Percentiles rank a stretch among this genome's conserved stretches.
Conservation (phyloP, 148 eudicot genomes). For the Arctostaphylos glauca region DNA sequence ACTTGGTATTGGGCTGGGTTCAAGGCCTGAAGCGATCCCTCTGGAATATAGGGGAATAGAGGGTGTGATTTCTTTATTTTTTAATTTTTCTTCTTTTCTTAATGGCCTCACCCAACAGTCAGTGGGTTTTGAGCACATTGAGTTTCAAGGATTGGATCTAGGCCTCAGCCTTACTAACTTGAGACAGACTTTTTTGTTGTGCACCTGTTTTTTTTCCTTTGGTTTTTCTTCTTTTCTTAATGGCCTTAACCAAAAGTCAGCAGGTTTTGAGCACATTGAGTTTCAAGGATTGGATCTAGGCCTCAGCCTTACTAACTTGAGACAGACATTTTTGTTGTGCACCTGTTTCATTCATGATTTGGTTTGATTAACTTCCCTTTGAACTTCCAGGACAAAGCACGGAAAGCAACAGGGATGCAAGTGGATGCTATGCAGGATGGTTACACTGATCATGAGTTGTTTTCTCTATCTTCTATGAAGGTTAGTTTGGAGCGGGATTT, state of each 20-base stretch:
- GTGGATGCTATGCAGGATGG: constrained; percentile 76
- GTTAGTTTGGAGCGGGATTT: constrained; percentile 30
- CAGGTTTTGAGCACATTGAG: background rate
- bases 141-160: background rate
- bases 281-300: background rate
- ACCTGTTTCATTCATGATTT: background rate
- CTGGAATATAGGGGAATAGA: background rate
- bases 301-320: background rate
- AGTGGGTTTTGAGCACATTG: background rate
- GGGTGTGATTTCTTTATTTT: background rate
- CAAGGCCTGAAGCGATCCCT: background rate
- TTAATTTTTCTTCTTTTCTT: background rate
- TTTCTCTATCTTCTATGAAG: constrained; percentile 81
- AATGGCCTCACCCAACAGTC: background rate
- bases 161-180: background rate
- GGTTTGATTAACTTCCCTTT: constrained; percentile 5
- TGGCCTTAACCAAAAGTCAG: too few relatives aligned
- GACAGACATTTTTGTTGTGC: background rate
- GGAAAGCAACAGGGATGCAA: constrained; percentile 76
- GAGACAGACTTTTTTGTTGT: background rate
- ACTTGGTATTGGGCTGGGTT: background rate
- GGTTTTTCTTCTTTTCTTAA: too few relatives aligned
- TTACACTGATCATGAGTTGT: constrained; percentile 71
- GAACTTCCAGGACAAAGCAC: constrained; percentile 70
- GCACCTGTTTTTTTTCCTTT: too few relatives aligned